phyloP scores from a whole-genome alignment of 208 protist genomes.

The Trichomonas gallinae region DNA sequence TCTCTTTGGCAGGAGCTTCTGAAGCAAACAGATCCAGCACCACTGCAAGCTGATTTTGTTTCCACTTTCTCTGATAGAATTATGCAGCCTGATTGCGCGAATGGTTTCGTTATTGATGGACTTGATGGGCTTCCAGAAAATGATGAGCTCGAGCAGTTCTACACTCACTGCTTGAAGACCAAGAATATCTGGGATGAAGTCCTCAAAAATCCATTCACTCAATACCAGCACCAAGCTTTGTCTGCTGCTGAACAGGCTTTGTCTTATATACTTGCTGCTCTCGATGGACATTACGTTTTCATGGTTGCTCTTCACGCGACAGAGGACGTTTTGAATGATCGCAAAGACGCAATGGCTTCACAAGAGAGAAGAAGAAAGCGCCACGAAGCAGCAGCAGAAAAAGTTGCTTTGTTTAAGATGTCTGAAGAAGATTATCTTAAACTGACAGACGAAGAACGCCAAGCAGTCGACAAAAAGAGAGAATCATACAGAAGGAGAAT shows the following conservation, averaged over 20 bases:
- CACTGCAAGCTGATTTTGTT: not conserved
- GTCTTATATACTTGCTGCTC: not conserved
- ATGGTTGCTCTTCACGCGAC: not conserved
- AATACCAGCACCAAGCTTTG: not conserved
- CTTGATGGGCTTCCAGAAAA: not conserved
- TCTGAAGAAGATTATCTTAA: not conserved
- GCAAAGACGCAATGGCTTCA: not conserved
- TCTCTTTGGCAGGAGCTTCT: not conserved
- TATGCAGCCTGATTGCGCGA: not conserved
- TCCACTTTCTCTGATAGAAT: not conserved
- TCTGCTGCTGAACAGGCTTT: not conserved
- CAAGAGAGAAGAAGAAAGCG: not conserved
- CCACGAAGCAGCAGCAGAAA: not conserved
- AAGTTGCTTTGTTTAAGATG: not conserved
- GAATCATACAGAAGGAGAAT: not conserved
- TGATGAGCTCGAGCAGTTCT: not conserved
- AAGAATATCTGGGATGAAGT: not conserved
- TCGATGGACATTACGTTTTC: slow-evolving; percentile 21
- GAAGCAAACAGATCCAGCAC: not conserved
- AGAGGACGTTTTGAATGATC: not conserved
- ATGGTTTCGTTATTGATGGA: slow-evolving; percentile 13
- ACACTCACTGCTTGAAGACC: not conserved
- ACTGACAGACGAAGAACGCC: not conserved
- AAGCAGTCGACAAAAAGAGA: not conserved
- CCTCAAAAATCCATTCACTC: not conserved